Evolutionary conservation across 371 early-diverging fungal genomes (phyloP).

Genomic region (Zopfochytrium polystomum): DNA sequence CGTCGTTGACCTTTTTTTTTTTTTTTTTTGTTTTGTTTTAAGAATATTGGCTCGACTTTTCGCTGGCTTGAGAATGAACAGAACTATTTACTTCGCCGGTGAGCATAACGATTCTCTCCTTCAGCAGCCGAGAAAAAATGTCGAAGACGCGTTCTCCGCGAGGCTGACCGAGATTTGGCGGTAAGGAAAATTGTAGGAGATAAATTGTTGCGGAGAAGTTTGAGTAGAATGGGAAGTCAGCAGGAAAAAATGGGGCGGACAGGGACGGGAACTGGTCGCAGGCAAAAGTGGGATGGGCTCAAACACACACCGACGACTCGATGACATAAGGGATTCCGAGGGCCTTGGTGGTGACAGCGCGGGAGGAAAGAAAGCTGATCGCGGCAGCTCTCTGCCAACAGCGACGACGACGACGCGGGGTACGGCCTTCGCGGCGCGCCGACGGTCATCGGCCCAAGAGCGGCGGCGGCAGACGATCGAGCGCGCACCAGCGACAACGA

Average conservation of each 20-base stretch:
- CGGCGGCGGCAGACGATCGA: no score
- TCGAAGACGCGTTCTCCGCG: slow-evolving; percentile 69
- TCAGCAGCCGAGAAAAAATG: slow-evolving; percentile 93
- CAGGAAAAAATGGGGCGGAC: not conserved
- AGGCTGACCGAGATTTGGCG: slow-evolving; percentile 25
- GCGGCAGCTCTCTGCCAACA: no score
- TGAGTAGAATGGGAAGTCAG: not conserved
- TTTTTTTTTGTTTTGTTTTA: slow-evolving; percentile 3
- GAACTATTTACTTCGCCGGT: slow-evolving; percentile 66
- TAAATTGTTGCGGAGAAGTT: not conserved
- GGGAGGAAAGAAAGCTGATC: no score
- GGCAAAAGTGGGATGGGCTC: no score
- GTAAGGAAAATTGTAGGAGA: not conserved
- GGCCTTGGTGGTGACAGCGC: slow-evolving; percentile 3
- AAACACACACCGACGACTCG: slow-evolving; percentile 44
- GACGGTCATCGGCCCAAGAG: no score
- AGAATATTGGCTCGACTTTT: not conserved
- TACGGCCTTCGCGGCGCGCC: no score
- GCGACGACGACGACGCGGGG: no score
- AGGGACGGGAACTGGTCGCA: no score
- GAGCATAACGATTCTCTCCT: slow-evolving; percentile 93
- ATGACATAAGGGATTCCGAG: slow-evolving; percentile 51
- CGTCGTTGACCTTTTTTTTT: slow-evolving; percentile 68
- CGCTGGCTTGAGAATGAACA: not conserved
- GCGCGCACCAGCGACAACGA: no score